Evolutionary conservation across 495 filamentous ascomycete genomes (phyloP), one percentile per base, ranked within the genome.

Genomic region (Parmelia sp.): DNA sequence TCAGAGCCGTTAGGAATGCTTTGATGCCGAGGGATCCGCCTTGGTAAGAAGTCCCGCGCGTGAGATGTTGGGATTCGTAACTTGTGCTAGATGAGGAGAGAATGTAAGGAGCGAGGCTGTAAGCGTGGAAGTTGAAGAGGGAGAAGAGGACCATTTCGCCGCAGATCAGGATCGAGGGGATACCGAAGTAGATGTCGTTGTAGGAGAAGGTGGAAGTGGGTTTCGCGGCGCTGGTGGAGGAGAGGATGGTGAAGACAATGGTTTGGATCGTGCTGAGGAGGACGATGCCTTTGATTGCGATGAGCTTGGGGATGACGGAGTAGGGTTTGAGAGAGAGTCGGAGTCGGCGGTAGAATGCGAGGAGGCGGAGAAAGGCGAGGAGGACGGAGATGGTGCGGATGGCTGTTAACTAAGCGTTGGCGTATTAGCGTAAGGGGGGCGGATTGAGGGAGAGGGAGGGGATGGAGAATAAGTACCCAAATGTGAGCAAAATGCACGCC

Each of bases 101-200:
- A 25, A 17, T 36, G 63, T 76, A 76, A 1, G 70, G 70, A 21
- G 57, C 66, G 17, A 64, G 62, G 40, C 59, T 64, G 64, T 74
- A 78, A 5, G 75, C 71, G 35, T 68, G 75, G 62, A 67, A 69
- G 57, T 77, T 70, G 44, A 76, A 71, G 37, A 74, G 29, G 25
- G 72, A 68, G 53, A 76, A 74, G 4, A 72, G 66, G 1, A 76
- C 70, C 72, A 76, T 72, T 53, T 76, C 73, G 47, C 74, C 47
- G 51, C 72, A 76, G 36, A 75, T 72, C 23, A 76, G 62, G 63
- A 78, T 64, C 12, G 62, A 71, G 1, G 72, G 72, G 17, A 76
- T 62, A 10, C 76, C 74, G 53, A 72, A 72, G 35, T 71, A 65
- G 53, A 74, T 53, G 56, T 78, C 76, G 29, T 70, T 69, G 61